Evolutionary conservation across 2,329 filamentous ascomycete genomes (phyloP), one percentile per base, ranked within the genome.

Genomic region (Mycogone perniciosa): DNA sequence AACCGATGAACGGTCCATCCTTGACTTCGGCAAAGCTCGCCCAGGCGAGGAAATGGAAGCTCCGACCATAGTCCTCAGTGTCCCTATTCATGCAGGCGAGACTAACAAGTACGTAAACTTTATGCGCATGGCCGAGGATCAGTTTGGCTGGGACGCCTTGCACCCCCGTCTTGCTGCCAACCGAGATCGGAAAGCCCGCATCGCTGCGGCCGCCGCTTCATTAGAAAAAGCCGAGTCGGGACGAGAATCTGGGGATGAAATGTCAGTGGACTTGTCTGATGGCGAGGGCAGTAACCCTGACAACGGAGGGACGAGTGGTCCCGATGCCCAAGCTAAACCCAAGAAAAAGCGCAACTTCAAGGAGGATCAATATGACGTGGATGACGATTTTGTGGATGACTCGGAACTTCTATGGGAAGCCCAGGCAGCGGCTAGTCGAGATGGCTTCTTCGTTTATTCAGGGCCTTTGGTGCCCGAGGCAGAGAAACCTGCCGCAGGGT

Each of bases 391-490:
- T 68, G 82, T 92, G 50, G 93, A 99, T 62, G 93, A 99, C 64
- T 95, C 90, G 1, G 93, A 99, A 67, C 69, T 96, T 64, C 77
- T 95, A 1, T 97, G 92, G 92, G 89, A 97, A 69, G 89, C 95
- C 63, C 88, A 95, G 65, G 92, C 92, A 6, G 90, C 92, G 4
- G 91, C 93, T 43, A 92, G 89, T 58, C 89, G 92, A 60, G 93
- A 97, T 65, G 93, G 93, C 1, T 99, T 97, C 73, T 99, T 97
- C 66, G 93, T 99, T 1, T 99, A 96, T 69, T 95, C 89, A 54
- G 93, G 93, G 4, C 92, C 92, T 7, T 74, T 99, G 43, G 81
- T 97, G 26, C 87, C 87, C 5, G 90, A 95, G 68, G 88, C 85
- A 26, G 87, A 95, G 70, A 92, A 93, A 69, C 77, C 79, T 34